A percentile compares a stretch with the other conserved stretches of the same genome.
phyloP scores from a whole-genome alignment of 768 basidiomycete genomes.

The Tremella mesenterica region DNA sequence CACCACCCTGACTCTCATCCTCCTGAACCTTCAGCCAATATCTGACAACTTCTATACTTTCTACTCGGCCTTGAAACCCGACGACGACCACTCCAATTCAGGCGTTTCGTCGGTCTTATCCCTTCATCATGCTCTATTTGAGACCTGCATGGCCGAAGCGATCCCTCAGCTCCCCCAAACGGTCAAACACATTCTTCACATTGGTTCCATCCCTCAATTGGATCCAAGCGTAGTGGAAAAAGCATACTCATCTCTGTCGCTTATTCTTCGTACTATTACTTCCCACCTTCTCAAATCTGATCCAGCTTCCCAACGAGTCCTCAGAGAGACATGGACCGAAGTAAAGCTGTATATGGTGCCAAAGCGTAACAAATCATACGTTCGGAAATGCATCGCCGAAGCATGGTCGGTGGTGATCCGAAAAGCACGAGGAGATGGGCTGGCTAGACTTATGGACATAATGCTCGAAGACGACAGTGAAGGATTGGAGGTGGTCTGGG shows the following conservation, averaged over 20 bases:
- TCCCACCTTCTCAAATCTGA: constrained; percentile 26
- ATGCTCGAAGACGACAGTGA: constrained; percentile 54
- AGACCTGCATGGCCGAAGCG: constrained; percentile 38
- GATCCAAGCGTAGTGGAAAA: constrained; percentile 40
- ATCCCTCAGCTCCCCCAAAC: constrained; percentile 19
- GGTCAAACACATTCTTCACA: constrained; percentile 19
- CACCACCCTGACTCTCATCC: constrained; percentile 38
- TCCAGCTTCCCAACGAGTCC: background rate
- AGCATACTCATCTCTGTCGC: constrained; percentile 40
- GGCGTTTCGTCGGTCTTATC: constrained; percentile 39
- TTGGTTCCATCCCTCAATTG: constrained; percentile 30
- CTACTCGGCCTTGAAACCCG: constrained; percentile 23
- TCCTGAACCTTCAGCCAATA: constrained; percentile 36
- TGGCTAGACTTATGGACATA: constrained; percentile 54
- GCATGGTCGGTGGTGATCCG: constrained; percentile 76
- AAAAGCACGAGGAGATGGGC: constrained; percentile 56
- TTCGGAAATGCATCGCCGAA: constrained; percentile 55
- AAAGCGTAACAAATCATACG: constrained; percentile 30
- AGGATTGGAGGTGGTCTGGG: constrained; percentile 67
- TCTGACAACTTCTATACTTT: constrained; percentile 26
- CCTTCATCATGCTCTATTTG: constrained; percentile 37
- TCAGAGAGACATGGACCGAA: constrained; percentile 24
- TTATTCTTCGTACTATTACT: constrained; percentile 34
- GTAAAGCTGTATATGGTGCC: constrained; percentile 33
- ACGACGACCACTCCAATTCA: constrained; percentile 27